Conservation (phyloP, 2,329 filamentous ascomycete species). For the Cladosporium colombiae region DNA sequence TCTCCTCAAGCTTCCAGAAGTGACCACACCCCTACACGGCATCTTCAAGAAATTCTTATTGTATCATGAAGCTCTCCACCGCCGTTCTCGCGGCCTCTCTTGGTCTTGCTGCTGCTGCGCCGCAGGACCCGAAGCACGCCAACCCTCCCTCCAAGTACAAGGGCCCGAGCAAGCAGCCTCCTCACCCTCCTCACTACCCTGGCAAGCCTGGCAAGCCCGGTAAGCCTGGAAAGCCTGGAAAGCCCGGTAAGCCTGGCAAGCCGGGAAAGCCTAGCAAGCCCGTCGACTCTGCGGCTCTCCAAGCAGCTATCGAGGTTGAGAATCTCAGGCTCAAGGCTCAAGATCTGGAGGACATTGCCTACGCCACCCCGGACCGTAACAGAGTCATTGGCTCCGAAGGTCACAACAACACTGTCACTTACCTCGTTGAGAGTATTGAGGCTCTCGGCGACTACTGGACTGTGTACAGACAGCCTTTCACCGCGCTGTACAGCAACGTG, state of each 20-base stretch:
- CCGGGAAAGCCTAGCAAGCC: slow-evolving; percentile 35
- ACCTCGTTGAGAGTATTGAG: slow-evolving; percentile 37
- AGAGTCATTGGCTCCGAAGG: slow-evolving; percentile 41
- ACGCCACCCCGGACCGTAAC: slow-evolving; percentile 40
- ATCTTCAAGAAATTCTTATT: not conserved
- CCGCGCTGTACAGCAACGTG: slow-evolving; percentile 38
- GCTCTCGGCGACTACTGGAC: slow-evolving; percentile 61
- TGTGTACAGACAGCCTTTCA: slow-evolving; percentile 52
- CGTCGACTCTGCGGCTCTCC: slow-evolving; percentile 20
- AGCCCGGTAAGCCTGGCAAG: not conserved
- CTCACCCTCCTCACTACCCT: slow-evolving; percentile 7
- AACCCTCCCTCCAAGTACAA: not conserved
- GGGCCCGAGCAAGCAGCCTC: slow-evolving; percentile 7
- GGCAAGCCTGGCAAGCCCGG: not conserved
- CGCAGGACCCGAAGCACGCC: slow-evolving; percentile 4
- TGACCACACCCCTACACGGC: not conserved
- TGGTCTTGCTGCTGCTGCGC: slow-evolving; percentile 7
- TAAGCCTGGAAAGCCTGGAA: not conserved
- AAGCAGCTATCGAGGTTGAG: slow-evolving; percentile 16
- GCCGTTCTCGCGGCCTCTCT: slow-evolving; percentile 13
- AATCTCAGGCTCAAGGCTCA: slow-evolving; percentile 28
- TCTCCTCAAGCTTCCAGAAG: not conserved
- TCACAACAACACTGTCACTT: slow-evolving; percentile 44
- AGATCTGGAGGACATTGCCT: slow-evolving; percentile 42
- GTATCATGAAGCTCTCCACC: slow-evolving; percentile 13